These are phyloP conservation scores for Wallemia mellicola DNA, from an alignment of 1,284 basidiomycete species.

Conservation along the genomic window DNA sequence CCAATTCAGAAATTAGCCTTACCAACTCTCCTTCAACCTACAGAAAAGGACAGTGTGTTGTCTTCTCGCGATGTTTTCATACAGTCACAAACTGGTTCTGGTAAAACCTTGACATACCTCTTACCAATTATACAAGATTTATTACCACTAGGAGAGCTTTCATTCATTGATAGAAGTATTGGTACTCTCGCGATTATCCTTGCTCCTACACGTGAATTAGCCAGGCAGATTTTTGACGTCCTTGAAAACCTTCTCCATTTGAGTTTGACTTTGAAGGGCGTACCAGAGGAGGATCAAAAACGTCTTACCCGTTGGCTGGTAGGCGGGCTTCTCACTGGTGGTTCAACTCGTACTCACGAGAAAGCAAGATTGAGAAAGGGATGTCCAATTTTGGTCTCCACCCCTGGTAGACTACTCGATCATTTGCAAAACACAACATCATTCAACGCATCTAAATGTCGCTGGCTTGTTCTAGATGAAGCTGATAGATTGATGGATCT, in stretches of 20 bases:
- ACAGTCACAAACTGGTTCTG: slow-evolving; percentile 91
- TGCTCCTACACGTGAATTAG: slow-evolving; percentile 76
- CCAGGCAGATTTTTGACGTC: slow-evolving; percentile 63
- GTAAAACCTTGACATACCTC: slow-evolving; percentile 83
- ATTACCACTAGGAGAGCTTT: slow-evolving; percentile 53
- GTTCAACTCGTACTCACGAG: slow-evolving; percentile 37
- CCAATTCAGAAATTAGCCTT: slow-evolving; percentile 63
- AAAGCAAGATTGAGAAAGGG: slow-evolving; percentile 41
- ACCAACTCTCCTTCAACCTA: slow-evolving; percentile 30
- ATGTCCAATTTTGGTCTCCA: slow-evolving; percentile 37
- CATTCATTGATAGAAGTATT: slow-evolving; percentile 55
- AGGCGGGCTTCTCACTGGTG: slow-evolving; percentile 63
- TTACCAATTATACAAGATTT: slow-evolving; percentile 86
- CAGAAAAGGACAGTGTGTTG: slow-evolving; percentile 9
- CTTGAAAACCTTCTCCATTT: slow-evolving; percentile 31
- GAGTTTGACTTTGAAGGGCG: slow-evolving; percentile 22
- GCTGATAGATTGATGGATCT: slow-evolving; percentile 63
- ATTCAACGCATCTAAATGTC: slow-evolving; percentile 70
- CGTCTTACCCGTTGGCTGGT: slow-evolving; percentile 74
- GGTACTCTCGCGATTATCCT: slow-evolving; percentile 87
- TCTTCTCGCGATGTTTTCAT: slow-evolving; percentile 56
- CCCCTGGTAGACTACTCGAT: slow-evolving; percentile 37
- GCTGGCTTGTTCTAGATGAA: slow-evolving; percentile 90
- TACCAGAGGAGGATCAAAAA: slow-evolving; percentile 10
- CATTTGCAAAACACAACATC: slow-evolving; percentile 55